phyloP scores from a whole-genome alignment of 2,329 filamentous ascomycete species.

The Aspergillus sp. region DNA sequence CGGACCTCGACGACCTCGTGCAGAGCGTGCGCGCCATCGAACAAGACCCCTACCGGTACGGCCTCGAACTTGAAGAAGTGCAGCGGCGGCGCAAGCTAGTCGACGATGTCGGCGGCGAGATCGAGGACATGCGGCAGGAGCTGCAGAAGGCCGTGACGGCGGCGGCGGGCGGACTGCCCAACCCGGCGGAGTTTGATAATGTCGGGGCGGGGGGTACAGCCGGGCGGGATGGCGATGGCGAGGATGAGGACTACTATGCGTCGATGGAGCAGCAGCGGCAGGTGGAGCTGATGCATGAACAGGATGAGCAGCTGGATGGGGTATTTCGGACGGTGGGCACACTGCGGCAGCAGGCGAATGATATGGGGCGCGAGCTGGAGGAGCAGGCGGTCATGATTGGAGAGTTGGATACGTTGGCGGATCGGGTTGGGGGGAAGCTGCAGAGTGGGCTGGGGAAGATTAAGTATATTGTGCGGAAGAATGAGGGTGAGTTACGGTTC shows the following conservation, averaged over 20 bases:
- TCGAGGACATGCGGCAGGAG: conserved; percentile 86
- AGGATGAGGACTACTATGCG: conserved; percentile 64
- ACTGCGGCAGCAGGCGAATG: conserved; percentile 82
- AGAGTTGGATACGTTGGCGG: conserved; percentile 77
- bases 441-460: conserved; percentile 85
- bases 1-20: conserved; percentile 85
- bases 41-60: conserved; percentile 80
- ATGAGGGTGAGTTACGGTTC: conserved; percentile 69
- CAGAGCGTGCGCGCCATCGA: conserved; percentile 86
- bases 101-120: conserved; percentile 81
- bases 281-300: conserved; percentile 85
- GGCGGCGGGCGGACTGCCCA: conserved; percentile 46
- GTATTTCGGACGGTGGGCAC: conserved; percentile 93
- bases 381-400: conserved; percentile 90
- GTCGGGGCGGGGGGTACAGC: conserved; percentile 5
- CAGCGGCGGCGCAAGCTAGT: conserved; percentile 76
- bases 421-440: conserved; percentile 81
- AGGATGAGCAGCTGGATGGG: conserved; percentile 88
- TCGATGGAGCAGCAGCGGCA: conserved; percentile 91
- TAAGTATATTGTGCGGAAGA: conserved; percentile 76
- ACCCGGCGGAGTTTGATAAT: conserved; percentile 56
- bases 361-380: conserved; percentile 94
- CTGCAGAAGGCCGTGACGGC: conserved; percentile 59
- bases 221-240: conserved; percentile 42
- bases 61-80: conserved; percentile 79